These are phyloP conservation scores for Colletotrichum phormii DNA, from an alignment of 2,329 filamentous ascomycete species.

Conservation along the genomic window DNA sequence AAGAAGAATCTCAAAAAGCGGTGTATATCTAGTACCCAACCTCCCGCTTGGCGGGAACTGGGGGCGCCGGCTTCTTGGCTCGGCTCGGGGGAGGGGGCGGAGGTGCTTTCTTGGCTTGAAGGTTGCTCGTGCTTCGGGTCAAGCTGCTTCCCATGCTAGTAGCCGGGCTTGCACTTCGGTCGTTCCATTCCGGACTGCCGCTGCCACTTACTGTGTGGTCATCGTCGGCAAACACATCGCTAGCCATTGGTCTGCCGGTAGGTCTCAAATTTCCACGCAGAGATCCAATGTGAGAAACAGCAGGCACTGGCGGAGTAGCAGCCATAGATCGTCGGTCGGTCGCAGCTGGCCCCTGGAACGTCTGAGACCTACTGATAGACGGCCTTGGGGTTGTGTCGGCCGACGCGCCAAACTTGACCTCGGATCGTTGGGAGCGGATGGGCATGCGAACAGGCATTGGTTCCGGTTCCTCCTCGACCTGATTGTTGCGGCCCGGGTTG, in stretches of 20 bases:
- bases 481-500: slow-evolving; percentile 47
- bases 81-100: slow-evolving; percentile 60
- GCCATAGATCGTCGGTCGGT: slow-evolving; percentile 33
- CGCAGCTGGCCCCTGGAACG: slow-evolving; percentile 48
- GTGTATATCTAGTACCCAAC: slow-evolving; percentile 42
- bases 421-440: slow-evolving; percentile 50
- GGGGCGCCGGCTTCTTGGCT: slow-evolving; percentile 67
- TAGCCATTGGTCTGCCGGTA: slow-evolving; percentile 50
- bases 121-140: slow-evolving; percentile 54
- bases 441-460: slow-evolving; percentile 55
- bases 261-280: slow-evolving; percentile 59
- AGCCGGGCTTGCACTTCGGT: slow-evolving; percentile 65
- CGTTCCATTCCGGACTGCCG: slow-evolving; percentile 62
- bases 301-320: slow-evolving; percentile 23
- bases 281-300: slow-evolving; percentile 46
- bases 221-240: slow-evolving; percentile 60
- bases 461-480: slow-evolving; percentile 42
- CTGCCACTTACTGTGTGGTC: slow-evolving; percentile 64
- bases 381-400: slow-evolving; percentile 52
- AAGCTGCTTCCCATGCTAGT: slow-evolving; percentile 68
- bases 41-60: slow-evolving; percentile 48
- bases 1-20: not conserved
- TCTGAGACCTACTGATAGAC: slow-evolving; percentile 50
- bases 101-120: slow-evolving; percentile 52
- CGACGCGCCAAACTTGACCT: slow-evolving; percentile 44